These are phyloP conservation scores for Pichia pseudocactophila DNA, from an alignment of 805 yeast genomes.

Conservation along the genomic window DNA sequence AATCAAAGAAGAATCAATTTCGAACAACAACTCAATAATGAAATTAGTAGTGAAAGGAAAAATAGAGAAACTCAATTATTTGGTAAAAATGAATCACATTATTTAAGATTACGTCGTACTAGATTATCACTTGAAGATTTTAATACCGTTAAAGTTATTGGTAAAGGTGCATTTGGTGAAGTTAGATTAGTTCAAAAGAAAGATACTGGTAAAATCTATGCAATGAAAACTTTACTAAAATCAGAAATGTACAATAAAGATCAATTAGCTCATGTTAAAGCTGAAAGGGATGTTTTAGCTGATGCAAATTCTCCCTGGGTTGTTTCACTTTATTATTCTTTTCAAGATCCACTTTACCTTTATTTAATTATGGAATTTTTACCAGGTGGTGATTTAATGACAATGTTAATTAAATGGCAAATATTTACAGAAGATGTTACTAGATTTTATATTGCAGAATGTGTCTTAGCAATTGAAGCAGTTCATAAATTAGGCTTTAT, in stretches of 20 bases:
- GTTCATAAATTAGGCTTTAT: conserved; percentile 89
- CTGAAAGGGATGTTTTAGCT: conserved; percentile 92
- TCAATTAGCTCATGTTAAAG: conserved; percentile 90
- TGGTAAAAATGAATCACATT: conserved; percentile 85
- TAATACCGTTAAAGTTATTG: conserved; percentile 79
- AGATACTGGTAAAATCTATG: conserved; percentile 87
- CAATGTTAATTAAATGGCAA: conserved; percentile 92
- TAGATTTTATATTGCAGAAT: conserved; percentile 90
- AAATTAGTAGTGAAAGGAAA: conserved; percentile 78
- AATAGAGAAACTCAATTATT: conserved; percentile 71
- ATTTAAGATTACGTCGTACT: conserved; percentile 76
- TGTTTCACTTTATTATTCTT: conserved; percentile 71
- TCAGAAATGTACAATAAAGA: conserved; percentile 93
- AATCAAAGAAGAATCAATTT: conserved; percentile 85
- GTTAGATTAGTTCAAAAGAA: conserved; percentile 88
- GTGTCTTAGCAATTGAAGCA: conserved; percentile 91
- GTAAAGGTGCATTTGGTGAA: conserved; percentile 98
- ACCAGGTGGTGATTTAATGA: conserved; percentile 87
- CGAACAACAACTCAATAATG: conserved; percentile 61
- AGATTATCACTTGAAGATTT: conserved; percentile 77
- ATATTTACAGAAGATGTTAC: conserved; percentile 89
- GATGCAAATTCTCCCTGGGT: conserved; percentile 87
- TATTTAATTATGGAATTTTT: conserved; percentile 74
- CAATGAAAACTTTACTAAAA: conserved; percentile 87
- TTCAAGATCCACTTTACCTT: conserved; percentile 68